Conservation (phyloP, 2,329 filamentous ascomycete species). For the Arthrobotrys sinensis region DNA sequence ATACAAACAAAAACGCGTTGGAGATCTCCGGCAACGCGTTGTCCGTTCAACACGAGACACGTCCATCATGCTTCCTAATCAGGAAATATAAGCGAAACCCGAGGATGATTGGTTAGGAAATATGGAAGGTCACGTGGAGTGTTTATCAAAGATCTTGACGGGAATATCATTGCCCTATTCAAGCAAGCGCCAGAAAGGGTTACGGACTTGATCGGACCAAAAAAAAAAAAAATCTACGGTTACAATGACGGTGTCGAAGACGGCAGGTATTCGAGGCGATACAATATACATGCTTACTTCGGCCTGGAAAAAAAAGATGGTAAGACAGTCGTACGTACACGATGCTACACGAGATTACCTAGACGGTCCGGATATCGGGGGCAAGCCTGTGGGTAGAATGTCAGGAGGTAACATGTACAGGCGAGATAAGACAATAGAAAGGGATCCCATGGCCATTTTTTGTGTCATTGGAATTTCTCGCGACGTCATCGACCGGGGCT, state of each 20-base stretch:
- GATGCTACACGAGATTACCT: slow-evolving; percentile 18
- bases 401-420: slow-evolving; percentile 12
- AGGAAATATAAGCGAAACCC: slow-evolving; percentile 28
- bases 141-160: slow-evolving; percentile 18
- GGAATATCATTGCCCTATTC: slow-evolving; percentile 42
- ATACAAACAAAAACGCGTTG: slow-evolving; percentile 33
- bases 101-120: slow-evolving; percentile 35
- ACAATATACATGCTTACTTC: neutral
- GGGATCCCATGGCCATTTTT: slow-evolving; percentile 19
- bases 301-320: slow-evolving; percentile 5
- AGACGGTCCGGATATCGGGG: slow-evolving; percentile 2
- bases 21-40: slow-evolving; percentile 42
- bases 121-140: slow-evolving; percentile 46
- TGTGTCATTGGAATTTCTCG: slow-evolving; percentile 20
- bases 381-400: neutral
- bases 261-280: too few species aligned
- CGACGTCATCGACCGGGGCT: slow-evolving; percentile 22
- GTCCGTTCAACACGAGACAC: slow-evolving; percentile 14
- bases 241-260: neutral
- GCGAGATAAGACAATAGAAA: slow-evolving; percentile 21
- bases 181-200: slow-evolving; percentile 15
- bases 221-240: neutral
- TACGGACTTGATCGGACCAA: slow-evolving; percentile 16
- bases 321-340: slow-evolving; percentile 31
- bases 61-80: slow-evolving; percentile 40